Evolutionary conservation across 257 asterid genomes (phyloP), one percentile per base, ranked within the genome.

Genomic region (Forsythia viridissima): DNA sequence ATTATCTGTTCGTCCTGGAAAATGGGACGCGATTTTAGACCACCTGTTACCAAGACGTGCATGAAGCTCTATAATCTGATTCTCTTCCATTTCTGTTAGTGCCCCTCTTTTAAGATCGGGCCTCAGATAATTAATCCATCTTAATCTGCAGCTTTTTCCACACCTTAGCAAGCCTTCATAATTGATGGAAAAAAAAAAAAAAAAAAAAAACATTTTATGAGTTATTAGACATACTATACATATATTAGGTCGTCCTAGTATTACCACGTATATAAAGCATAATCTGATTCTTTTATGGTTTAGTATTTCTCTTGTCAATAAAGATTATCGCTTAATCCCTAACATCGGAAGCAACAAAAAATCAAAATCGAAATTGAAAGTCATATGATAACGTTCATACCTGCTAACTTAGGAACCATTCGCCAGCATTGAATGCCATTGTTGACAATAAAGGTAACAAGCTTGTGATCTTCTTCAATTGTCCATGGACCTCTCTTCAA

Each of bases 401-500:
- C 97, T 86, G 96, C 93, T 76, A 89, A 92, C 77, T 86, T 86
- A 21, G 95, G 96, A 61, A 92, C 90, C 63, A 72, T 79, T 82
- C 91, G 78, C 97, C 96, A 92, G 75, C 92, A 89, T 21, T 86
- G 90, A 71, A 89, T 88, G 76, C 97, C 97, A 46, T 92, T 89
- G 39, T 74, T 84, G 39, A 85, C 79, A n/a, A 92, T 88, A 68
- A 86, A 92, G 44, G 67, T 79, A 61, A 85, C 84, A 36, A 92
- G 90, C 65, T 86, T 92, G 15, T 83, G 90, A 72, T 92, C 97
- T 85, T 92, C 97, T 77, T 90, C 91, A 0, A 85, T 81, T 30
- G 92, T 86, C 97, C 97, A 92, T 68, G 93, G 91, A 77, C 97
- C 93, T 85, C 88, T 86, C 82, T 92, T 92, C 71, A 92, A 38